Evolutionary conservation across 2,329 filamentous ascomycete species (phyloP).

Genomic region (Fusarium ramigenum): DNA sequence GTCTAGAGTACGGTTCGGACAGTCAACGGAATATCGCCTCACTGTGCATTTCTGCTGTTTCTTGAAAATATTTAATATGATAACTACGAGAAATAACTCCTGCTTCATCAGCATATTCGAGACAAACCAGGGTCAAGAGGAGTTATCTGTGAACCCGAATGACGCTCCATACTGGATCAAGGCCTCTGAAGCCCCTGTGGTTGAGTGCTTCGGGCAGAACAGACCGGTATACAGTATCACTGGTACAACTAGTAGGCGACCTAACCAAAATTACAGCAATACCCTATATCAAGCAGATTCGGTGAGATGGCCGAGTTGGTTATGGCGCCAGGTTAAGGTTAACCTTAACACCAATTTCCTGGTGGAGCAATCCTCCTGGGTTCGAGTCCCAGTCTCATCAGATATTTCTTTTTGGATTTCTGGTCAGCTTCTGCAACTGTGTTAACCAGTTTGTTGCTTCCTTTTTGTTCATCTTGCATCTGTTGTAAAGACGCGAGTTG

Average conservation of each 20-base stretch:
- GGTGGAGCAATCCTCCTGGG: conserved; percentile 50
- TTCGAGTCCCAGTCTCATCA: conserved; percentile 50
- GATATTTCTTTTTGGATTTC: background rate
- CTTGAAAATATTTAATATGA: background rate
- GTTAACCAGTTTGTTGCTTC: background rate
- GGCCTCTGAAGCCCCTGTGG: background rate
- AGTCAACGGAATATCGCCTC: background rate
- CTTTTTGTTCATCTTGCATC: background rate
- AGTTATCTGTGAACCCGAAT: background rate
- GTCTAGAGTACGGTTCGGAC: too few relatives aligned
- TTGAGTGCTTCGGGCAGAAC: background rate
- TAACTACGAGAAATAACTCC: background rate
- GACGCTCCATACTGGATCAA: background rate
- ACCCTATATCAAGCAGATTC: background rate
- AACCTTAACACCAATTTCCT: conserved; percentile 45
- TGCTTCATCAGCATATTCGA: too few relatives aligned
- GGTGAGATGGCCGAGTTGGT: conserved; percentile 51
- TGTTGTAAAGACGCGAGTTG: background rate
- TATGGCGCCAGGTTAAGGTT: conserved; percentile 50
- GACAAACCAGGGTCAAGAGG: background rate
- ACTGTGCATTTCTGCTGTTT: background rate
- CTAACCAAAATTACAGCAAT: fast-evolving
- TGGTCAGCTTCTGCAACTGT: fast-evolving
- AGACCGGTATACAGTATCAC: background rate
- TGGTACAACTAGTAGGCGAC: fast-evolving